Evolutionary conservation across 2,329 filamentous ascomycete species (phyloP), one percentile per base, ranked within the genome.

Genomic region (Trichoderma atroviride): DNA sequence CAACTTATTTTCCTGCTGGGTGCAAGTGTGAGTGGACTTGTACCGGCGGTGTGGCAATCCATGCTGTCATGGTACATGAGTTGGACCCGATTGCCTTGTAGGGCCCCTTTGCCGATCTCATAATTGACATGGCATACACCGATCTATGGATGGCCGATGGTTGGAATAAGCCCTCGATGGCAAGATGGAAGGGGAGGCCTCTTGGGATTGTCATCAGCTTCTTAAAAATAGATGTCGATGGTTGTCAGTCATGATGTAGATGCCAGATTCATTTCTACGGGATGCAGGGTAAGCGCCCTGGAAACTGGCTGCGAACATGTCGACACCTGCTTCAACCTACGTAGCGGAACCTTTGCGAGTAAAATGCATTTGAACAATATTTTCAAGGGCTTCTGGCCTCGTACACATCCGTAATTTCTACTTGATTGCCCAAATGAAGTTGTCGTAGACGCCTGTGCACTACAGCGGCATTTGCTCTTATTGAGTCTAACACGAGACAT

Each of bases 21-120:
- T 19, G 37, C 16, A 40, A 19, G 37, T 40, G 14, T 43, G 40
- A 4, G 50, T 65, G 52, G 62, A 47, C 22, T 11, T 50, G 13
- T 33, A 24, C 24, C 55, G 14, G 29, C 53, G 29, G 29, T 47
- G 62, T 58, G 62, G 62, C 53, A 66, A 58, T 66, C 37, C 29
- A 66, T 66, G 37, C 24, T 57, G 62, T 58, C 62, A 66, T 47
- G 35, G 40, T 50, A 43, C 37, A 58, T n/a, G 13, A 31, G 19
- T 22, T 37, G n/a, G 52, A 16, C 52, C 24, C 52, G 24, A 55
- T 29, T 55, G 24, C 52, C 27, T 24, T 29, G 1, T 27, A 35
- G 35, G 10, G 16, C 33, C 24, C 24, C 31, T 22, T 31, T 16
- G 43, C 55, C 61, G 31, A 27, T 24, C 31, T 52, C 61, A 56